Evolutionary conservation across 179 eudicot species (phyloP).

Genomic region (Spinacia oleracea): DNA sequence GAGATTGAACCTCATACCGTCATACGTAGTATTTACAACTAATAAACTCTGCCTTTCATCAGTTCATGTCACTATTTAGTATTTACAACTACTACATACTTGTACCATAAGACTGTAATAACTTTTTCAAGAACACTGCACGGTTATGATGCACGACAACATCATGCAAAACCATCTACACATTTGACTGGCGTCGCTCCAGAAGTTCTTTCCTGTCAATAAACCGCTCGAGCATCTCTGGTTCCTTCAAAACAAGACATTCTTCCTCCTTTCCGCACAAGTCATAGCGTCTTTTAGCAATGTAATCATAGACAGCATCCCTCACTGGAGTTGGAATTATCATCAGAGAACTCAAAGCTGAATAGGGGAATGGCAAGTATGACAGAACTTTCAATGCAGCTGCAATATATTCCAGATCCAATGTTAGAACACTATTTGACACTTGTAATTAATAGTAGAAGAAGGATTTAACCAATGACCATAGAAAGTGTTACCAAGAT

Average conservation of each 20-base stretch:
- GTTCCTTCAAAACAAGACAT: slow-evolving; percentile 73
- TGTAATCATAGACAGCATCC: slow-evolving; percentile 77
- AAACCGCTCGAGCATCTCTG: slow-evolving; percentile 77
- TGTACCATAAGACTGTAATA: too few relatives aligned
- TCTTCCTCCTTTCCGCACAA: slow-evolving; percentile 78
- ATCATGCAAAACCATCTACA: slow-evolving; percentile 11
- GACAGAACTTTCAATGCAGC: slow-evolving; percentile 87
- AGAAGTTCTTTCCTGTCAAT: slow-evolving; percentile 74
- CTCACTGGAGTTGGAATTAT: slow-evolving; percentile 72
- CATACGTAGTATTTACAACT: not conserved
- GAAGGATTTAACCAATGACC: not conserved
- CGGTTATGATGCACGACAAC: too few relatives aligned
- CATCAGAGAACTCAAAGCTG: slow-evolving; percentile 57
- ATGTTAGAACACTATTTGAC: slow-evolving; percentile 8
- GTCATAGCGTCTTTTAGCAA: slow-evolving; percentile 71
- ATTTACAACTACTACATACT: slow-evolving; percentile 22
- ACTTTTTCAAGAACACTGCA: not conserved
- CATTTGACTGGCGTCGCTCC: slow-evolving; percentile 28
- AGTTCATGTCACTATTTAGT: not conserved
- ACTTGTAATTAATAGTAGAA: not conserved
- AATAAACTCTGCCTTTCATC: not conserved
- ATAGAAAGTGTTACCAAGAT: not conserved
- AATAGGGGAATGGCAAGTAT: slow-evolving; percentile 86
- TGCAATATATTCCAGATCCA: slow-evolving; percentile 39
- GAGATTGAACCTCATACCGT: too few relatives aligned